Evolutionary conservation across 129 eudicot species (phyloP).

Genomic region (Lonicera japonica): DNA sequence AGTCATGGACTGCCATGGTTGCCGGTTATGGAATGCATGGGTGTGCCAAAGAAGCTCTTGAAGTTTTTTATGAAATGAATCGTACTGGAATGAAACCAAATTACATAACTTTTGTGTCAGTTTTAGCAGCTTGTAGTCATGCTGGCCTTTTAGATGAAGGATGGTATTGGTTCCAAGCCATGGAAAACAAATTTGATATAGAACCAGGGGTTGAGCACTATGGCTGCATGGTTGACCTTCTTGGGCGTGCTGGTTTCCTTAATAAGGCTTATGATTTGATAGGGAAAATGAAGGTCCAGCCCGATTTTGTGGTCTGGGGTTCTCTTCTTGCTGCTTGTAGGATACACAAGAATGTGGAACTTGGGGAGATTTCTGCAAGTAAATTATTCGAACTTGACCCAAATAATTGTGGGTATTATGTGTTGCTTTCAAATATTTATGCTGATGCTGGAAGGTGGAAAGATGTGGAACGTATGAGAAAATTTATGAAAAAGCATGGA

Average conservation of each 20-base stretch:
- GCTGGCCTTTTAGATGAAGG: conserved; percentile 45
- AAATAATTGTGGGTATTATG: conserved; percentile 28
- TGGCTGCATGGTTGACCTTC: conserved; percentile 48
- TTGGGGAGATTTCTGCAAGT: conserved; percentile 33
- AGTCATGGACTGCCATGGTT: conserved; percentile 50
- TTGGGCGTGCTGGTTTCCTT: conserved; percentile 40
- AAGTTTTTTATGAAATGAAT: conserved; percentile 29
- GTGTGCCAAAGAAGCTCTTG: conserved; percentile 33
- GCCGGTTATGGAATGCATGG: conserved; percentile 50
- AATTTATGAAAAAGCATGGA: conserved; percentile 21
- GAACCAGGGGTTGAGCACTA: conserved; percentile 39
- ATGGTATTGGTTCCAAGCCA: conserved; percentile 38
- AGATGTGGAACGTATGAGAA: conserved; percentile 24
- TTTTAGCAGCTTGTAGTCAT: conserved; percentile 44
- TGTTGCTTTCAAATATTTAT: conserved; percentile 27
- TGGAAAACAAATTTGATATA: conserved; percentile 27
- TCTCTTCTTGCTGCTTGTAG: conserved; percentile 45
- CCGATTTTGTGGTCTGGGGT: conserved; percentile 47
- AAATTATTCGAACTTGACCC: conserved; percentile 33
- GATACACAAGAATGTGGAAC: conserved; percentile 41
- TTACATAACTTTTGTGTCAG: conserved; percentile 35
- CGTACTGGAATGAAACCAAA: conserved; percentile 31
- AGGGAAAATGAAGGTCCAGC: conserved; percentile 31
- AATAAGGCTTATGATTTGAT: conserved; percentile 32
- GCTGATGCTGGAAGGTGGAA: conserved; percentile 43